Base-by-base conservation (phyloP, 2,329 filamentous ascomycete genomes). In the Hortaea sp. region DNA sequence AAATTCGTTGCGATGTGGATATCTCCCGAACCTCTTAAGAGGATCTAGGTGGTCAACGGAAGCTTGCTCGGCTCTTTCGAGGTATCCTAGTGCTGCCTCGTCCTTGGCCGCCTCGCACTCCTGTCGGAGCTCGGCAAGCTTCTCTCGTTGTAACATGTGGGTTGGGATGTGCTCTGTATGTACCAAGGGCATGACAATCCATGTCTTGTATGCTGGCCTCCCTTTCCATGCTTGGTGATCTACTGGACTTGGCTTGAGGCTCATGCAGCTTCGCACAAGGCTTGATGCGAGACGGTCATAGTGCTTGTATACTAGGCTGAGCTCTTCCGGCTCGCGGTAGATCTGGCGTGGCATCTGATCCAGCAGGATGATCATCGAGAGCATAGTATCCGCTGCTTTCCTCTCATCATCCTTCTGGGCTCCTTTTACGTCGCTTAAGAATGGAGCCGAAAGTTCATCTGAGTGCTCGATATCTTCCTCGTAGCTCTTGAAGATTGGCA, bases 341-440 rank as follows among this genome's bases (percentile, higher is more conserved):
- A 77, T 69, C 57, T 84, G 82, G 2, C 81, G 73, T 0, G 79
- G 69, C 38, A 83, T 68, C 56, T 84, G 80, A 51, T 84, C 81
- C 2, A 84, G 69, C 2, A 84, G 67, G 2, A 84, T 53, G 5
- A 79, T 55, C 0, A 82, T 58, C 39, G 70, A 68, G 2, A 84
- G 63, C 9, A 69, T 58, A 4, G 62, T 65, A 42, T 64, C 63
- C 1, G 63, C 65, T 30, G 47, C 51, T 27, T 52, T 34, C 38
- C 50, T 57, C 49, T 39, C 51, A 9, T 55, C 55, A 20, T 61
- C 52, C 6, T 51, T 44, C 35, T 50, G 49, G n/a, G 56, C 58
- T 1, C 49, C 20, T 11, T 52, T 41, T 11, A 71, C 50, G 44
- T 68, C 62, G 0, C 48, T 39, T 1, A 70, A 38, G 39, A 71